A percentile compares a stretch with the other conserved stretches of the same genome.
Evolutionary conservation across 768 basidiomycete genomes (phyloP).

Genomic region (Flagelloscypha sp.): DNA sequence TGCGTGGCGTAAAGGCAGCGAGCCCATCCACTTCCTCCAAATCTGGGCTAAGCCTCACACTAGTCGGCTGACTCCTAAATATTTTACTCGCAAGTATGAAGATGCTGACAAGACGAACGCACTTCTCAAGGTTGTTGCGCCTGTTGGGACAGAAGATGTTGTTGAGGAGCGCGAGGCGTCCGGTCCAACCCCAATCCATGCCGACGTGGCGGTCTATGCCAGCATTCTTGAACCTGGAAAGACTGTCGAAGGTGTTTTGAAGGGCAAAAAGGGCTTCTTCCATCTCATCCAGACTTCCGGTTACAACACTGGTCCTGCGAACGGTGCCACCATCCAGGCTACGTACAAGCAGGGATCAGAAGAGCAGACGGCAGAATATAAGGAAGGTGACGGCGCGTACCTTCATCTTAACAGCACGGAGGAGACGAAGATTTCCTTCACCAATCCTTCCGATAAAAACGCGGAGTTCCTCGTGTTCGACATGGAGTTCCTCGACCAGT

Average conservation of each 20-base stretch:
- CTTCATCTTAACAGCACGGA: constrained; percentile 41
- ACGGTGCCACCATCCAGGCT: constrained; percentile 53
- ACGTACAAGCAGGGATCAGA: constrained; percentile 27
- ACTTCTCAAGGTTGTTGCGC: constrained; percentile 71
- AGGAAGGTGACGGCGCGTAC: constrained; percentile 88
- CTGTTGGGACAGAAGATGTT: constrained; percentile 52
- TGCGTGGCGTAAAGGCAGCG: constrained; percentile 38
- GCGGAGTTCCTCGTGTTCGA: constrained; percentile 37
- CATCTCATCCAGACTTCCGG: constrained; percentile 84
- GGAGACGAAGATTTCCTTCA: constrained; percentile 24
- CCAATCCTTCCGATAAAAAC: constrained; percentile 27
- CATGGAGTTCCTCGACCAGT: too few species aligned
- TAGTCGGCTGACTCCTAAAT: constrained; percentile 54
- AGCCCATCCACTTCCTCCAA: constrained; percentile 54
- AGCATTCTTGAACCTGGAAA: constrained; percentile 56
- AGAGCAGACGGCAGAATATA: constrained; percentile 42
- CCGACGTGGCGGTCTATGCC: constrained; percentile 63
- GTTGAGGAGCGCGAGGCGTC: constrained; percentile 49
- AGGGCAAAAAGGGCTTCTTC: constrained; percentile 60
- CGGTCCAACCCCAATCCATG: constrained; percentile 79
- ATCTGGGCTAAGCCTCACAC: constrained; percentile 56
- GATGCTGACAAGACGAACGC: constrained; percentile 76
- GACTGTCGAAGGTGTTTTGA: constrained; percentile 45
- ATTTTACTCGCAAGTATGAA: constrained; percentile 81
- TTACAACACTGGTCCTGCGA: constrained; percentile 52